Evolutionary conservation across 257 asterid genomes (phyloP), one percentile per base, ranked within the genome.

Genomic region (Nicotiana tabacum): DNA sequence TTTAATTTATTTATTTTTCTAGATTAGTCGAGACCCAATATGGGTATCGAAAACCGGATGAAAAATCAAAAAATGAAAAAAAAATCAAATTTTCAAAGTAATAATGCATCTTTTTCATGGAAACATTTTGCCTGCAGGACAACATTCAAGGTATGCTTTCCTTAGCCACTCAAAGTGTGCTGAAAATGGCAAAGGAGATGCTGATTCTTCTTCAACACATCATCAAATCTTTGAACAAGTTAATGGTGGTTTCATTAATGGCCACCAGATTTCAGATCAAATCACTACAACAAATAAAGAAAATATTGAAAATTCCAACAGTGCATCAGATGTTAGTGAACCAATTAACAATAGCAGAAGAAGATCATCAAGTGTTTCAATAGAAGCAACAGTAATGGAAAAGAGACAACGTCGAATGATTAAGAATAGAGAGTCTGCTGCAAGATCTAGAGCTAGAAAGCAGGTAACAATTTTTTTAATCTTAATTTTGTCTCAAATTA

Each of bases 331-430:
- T 68, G 53, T 21, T 35, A 68, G 32, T 37, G 32, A 68, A 37
- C 55, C 53, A 17, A 13, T 29, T 35, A 12, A 8, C 11, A 37
- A 9, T 37, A 8, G 32, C 55, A 68, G 77, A 37, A 68, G 77
- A 18, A 33, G 29, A 13, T 1, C 30, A 1, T 17, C 29, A 33
- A 2, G 3, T 15, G 48, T 30, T 39, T 39, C 11, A 43, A 1
- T 43, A 15, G 51, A 67, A 33, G 4, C 9, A 67, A 18, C 29
- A 17, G 1, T 35, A 21, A 35, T 35, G 53, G 77, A 68, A 0
- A 68, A 68, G 55, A 68, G 77, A 5, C 77, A 68, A 68, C 77
- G 77, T 18, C 55, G 77, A 68, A 68, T 68, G 77, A 68, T 68
- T 37, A 68, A 43, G 77, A 68, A 68, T 2, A 68, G 77, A 37